phyloP scores from a whole-genome alignment of 2,329 filamentous ascomycete genomes.

The Bipolaris sorokiniana region DNA sequence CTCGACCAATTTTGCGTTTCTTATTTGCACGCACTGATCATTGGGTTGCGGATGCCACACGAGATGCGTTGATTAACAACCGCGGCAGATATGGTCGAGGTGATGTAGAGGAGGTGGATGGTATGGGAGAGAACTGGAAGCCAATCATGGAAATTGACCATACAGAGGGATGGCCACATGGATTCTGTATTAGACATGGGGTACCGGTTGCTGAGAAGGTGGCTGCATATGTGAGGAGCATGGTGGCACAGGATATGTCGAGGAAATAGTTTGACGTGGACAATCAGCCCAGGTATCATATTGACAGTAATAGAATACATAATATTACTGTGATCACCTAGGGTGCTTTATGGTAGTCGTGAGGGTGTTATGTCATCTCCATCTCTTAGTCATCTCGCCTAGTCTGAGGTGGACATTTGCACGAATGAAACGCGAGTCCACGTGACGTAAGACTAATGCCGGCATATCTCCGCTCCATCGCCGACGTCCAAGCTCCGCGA shows the following conservation, averaged over 20 bases:
- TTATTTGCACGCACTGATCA: constrained; percentile 66
- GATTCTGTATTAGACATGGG: constrained; percentile 62
- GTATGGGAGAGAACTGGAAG: constrained; percentile 44
- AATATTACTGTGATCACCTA: too few species aligned
- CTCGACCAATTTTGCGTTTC: constrained; percentile 59
- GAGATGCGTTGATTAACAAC: constrained; percentile 59
- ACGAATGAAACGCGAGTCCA: constrained; percentile 4
- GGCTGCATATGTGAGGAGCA: constrained; percentile 55
- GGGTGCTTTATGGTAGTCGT: too few species aligned
- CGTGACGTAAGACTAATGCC: constrained; percentile 6
- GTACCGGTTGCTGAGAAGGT: constrained; percentile 60
- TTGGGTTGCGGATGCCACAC: constrained; percentile 65
- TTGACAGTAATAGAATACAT: background rate
- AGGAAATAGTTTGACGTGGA: constrained; percentile 4
- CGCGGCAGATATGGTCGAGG: constrained; percentile 19
- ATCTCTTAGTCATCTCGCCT: too few species aligned
- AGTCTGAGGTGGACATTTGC: background rate
- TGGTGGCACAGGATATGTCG: constrained; percentile 38
- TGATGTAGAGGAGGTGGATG: constrained; percentile 33
- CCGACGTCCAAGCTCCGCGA: constrained; percentile 16
- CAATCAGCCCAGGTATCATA: background rate
- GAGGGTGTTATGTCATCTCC: too few species aligned
- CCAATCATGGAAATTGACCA: constrained; percentile 63
- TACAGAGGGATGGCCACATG: constrained; percentile 61
- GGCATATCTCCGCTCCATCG: constrained; percentile 13